Base-by-base conservation (phyloP, 2,329 filamentous ascomycete genomes). In the Hypomyces rosellus region DNA sequence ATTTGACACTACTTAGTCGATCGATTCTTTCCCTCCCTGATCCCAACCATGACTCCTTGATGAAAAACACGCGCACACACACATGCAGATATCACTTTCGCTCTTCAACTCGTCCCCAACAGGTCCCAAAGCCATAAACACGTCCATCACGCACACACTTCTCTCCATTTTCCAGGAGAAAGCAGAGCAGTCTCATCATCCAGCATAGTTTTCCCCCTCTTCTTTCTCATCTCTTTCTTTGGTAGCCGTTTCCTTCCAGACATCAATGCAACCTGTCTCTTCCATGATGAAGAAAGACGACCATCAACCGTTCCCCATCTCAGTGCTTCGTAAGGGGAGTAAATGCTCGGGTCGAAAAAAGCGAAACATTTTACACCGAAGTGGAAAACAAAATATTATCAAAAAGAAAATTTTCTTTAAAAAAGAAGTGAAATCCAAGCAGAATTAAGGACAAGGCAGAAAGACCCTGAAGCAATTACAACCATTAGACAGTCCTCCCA, bases 381-480 rank as follows among this genome's bases (percentile, higher is more conserved):
- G 50, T 33, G 43, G 46, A 36, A 43, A 40, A 49, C 42, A 36
- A 49, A 48, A 50, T 41, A 54, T 44, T 48, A 50, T 42, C 34
- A 43, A 50, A 48, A 40, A 47, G 38, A 47, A 51, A 53, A 46
- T 38, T 34, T 34, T 38, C 44, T 49, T 45, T 44, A 46, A 48
- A 47, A 50, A 45, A 43, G 55, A 54, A 37, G 44, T 41, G 48
- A 52, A n/a, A 18, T 15, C 12, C 33, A 60, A 56, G 58, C 57
- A 53, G 52, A 56, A 58, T 54, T 41, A 53, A 38, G 51, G 50
- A 51, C 43, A 38, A 61, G 57, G 55, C 54, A 54, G 56, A 54
- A 60, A 59, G 56, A 56, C 54, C 60, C 56, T 54, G 55, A 46
- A 58, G 60, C 64, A 64, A 73, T 71, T 70, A 73, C 67, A 72